A percentile compares a stretch with the other conserved stretches of the same genome.
These are phyloP conservation scores for Coemansia sp. DNA, from an alignment of 192 early-diverging fungal genomes.

Conservation along the genomic window DNA sequence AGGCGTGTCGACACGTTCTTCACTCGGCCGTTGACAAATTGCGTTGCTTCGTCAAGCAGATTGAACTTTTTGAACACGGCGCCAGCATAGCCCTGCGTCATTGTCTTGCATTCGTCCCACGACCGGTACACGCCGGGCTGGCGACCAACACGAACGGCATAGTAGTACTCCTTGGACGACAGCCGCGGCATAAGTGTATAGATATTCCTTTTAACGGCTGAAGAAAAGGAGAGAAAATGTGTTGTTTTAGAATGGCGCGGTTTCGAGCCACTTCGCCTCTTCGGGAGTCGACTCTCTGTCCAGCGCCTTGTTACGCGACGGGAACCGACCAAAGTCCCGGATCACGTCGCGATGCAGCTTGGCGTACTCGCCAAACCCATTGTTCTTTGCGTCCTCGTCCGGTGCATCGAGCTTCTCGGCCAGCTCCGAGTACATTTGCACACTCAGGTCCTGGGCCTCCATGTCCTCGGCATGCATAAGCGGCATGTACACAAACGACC, in stretches of 20 bases:
- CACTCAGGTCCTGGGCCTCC: constrained; percentile 56
- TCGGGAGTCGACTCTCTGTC: constrained; percentile 54
- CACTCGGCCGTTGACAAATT: constrained; percentile 46
- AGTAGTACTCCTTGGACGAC: constrained; percentile 10
- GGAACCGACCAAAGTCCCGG: constrained; percentile 59
- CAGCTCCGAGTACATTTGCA: constrained; percentile 50
- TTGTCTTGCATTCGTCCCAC: constrained; percentile 61
- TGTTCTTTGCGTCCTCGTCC: constrained; percentile 28
- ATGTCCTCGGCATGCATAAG: constrained; percentile 61
- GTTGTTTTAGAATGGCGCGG: constrained; percentile 24
- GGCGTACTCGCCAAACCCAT: constrained; percentile 44
- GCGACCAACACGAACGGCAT: constrained; percentile 35
- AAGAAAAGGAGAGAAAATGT: not conserved
- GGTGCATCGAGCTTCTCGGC: constrained; percentile 33
- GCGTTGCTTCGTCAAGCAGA: constrained; percentile 51
- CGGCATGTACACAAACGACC: constrained; percentile 57
- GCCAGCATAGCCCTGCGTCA: constrained; percentile 52
- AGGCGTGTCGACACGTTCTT: no score
- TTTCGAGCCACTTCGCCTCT: constrained; percentile 51
- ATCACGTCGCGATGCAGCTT: constrained; percentile 52
- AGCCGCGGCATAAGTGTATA: not conserved
- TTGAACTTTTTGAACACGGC: constrained; percentile 64
- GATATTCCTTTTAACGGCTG: not conserved
- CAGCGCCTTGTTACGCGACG: constrained; percentile 56
- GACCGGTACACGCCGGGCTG: constrained; percentile 23